phyloP scores from a whole-genome alignment of 2,329 filamentous ascomycete species.

The Pseudogymnoascus destructans region DNA sequence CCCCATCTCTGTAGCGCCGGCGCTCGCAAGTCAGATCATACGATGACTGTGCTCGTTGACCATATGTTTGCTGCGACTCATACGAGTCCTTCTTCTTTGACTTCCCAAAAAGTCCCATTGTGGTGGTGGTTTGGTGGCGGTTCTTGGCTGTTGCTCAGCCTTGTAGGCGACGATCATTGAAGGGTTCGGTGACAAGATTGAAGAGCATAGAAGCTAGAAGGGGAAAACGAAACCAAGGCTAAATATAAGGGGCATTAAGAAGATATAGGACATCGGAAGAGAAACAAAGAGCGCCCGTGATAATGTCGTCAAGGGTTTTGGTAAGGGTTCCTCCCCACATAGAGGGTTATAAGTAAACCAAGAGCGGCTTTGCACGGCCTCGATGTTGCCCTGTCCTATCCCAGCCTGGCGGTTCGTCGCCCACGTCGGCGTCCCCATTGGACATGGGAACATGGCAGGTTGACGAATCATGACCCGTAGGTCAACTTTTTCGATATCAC shows the following conservation, averaged over 20 bases:
- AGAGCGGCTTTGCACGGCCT: conserved; percentile 3
- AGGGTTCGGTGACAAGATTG: not conserved
- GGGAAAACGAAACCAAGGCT: not conserved
- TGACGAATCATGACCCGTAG: not conserved
- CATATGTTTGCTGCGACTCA: not conserved
- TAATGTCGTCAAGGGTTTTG: conserved; percentile 4
- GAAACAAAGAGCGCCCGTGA: conserved; percentile 4
- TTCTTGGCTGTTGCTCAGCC: conserved; percentile 6
- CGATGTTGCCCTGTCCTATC: not conserved
- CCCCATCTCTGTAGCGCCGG: not conserved
- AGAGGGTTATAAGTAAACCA: conserved; percentile 1
- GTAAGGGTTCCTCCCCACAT: not conserved
- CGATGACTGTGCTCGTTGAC: not conserved
- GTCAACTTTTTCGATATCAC: not conserved
- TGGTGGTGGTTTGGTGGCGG: conserved; percentile 9
- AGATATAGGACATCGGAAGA: not conserved
- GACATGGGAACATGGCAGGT: not conserved
- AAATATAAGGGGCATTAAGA: conserved; percentile 1
- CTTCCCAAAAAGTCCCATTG: conserved; percentile 4
- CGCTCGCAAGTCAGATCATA: not conserved
- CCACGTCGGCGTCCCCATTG: not conserved
- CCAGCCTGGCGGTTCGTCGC: not conserved
- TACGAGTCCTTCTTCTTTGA: conserved; percentile 5
- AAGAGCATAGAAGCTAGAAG: not conserved
- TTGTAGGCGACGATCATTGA: conserved; percentile 6